Evolutionary conservation across 163 green algal genomes (phyloP).

Genomic region (Scenedesmus sp.): DNA sequence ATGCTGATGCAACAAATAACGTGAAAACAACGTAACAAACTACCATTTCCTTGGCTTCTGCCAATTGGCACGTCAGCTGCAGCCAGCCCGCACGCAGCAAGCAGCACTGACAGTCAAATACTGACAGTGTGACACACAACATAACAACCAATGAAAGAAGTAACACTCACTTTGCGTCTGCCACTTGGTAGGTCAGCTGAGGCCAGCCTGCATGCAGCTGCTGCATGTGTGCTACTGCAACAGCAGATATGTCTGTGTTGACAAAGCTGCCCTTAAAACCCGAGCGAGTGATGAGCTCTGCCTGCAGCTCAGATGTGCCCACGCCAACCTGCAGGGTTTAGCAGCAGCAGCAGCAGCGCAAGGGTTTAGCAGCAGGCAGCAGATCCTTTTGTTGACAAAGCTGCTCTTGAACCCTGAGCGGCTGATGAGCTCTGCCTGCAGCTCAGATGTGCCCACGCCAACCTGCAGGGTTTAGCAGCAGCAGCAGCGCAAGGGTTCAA

Average conservation of each 20-base stretch:
- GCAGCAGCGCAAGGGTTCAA: not conserved
- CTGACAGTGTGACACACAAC: no score
- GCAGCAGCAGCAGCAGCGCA: not conserved
- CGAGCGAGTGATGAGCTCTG: conserved; percentile 56
- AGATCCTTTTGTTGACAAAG: no score
- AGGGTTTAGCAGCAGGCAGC: not conserved
- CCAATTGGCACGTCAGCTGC: not conserved
- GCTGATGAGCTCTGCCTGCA: not conserved
- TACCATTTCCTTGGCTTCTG: no score
- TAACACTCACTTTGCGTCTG: conserved; percentile 54
- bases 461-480: no score
- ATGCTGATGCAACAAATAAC: no score
- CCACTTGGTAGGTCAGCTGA: conserved; percentile 61
- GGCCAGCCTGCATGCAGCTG: conserved; percentile 43
- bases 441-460: not conserved
- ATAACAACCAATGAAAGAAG: no score
- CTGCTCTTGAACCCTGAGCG: no score
- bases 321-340: conserved; percentile 63
- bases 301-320: conserved; percentile 66
- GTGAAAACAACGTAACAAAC: no score
- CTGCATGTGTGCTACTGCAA: conserved; percentile 58
- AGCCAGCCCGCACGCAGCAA: no score
- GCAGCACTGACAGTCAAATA: not conserved
- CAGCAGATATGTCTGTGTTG: conserved; percentile 65
- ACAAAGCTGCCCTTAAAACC: conserved; percentile 51